Percentiles rank a stretch among this genome's conserved stretches.
Conservation (phyloP, 1,284 basidiomycete species). For the Ceraceosorus bombacis region DNA sequence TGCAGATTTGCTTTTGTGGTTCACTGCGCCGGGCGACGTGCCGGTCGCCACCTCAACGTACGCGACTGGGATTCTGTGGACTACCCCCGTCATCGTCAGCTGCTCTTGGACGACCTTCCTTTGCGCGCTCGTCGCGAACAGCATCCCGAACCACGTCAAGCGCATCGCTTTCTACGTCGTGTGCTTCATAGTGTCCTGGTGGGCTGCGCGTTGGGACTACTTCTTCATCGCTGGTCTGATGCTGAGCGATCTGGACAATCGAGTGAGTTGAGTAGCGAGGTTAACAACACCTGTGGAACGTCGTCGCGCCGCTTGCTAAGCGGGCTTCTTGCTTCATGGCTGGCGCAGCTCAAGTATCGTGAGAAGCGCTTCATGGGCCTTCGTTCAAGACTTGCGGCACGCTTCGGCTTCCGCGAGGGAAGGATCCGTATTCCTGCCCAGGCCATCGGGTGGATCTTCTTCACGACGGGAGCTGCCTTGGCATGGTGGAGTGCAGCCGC, state of each 20-base stretch:
- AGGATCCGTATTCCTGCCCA: too few species aligned
- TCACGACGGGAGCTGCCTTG: too few species aligned
- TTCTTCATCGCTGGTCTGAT: slow-evolving; percentile 42
- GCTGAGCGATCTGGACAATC: slow-evolving; percentile 30
- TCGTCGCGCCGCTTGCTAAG: too few species aligned
- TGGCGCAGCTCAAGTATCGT: too few species aligned
- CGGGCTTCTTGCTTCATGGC: too few species aligned
- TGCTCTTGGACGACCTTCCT: slow-evolving; percentile 24
- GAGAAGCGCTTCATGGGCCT: too few species aligned
- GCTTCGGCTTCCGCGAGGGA: too few species aligned
- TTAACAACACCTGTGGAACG: too few species aligned
- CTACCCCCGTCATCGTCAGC: slow-evolving; percentile 39
- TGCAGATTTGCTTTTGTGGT: slow-evolving; percentile 37
- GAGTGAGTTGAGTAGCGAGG: too few species aligned
- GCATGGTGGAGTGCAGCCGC: too few species aligned
- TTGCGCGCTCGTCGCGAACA: slow-evolving; percentile 26
- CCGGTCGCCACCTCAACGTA: slow-evolving; percentile 33
- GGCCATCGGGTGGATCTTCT: too few species aligned
- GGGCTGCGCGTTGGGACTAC: slow-evolving; percentile 35
- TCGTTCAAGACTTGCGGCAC: too few species aligned
- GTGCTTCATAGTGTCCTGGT: slow-evolving; percentile 36
- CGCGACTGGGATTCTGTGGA: slow-evolving; percentile 43
- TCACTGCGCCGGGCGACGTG: slow-evolving; percentile 26
- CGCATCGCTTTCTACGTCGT: slow-evolving; percentile 33
- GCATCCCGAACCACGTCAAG: slow-evolving; percentile 36